These are phyloP conservation scores for Aspergillus cristatus DNA, from an alignment of 495 filamentous ascomycete genomes.

Conservation along the genomic window DNA sequence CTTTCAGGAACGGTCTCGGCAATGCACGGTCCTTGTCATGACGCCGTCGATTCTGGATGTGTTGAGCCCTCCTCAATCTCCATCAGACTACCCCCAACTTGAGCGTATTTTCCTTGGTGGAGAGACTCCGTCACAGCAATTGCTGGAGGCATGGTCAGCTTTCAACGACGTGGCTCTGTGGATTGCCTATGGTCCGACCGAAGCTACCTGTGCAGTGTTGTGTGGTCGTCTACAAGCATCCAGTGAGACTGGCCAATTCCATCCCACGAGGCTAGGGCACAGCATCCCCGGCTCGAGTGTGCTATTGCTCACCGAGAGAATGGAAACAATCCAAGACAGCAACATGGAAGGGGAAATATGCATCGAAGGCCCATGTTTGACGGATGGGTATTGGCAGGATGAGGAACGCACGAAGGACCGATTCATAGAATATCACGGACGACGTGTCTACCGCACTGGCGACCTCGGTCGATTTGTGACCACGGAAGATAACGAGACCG, in stretches of 20 bases:
- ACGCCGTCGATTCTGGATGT: slow-evolving; percentile 9
- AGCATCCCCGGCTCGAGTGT: not conserved
- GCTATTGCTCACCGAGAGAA: not conserved
- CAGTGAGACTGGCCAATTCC: not conserved
- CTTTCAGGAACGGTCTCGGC: slow-evolving; percentile 3
- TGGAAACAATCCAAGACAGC: not conserved
- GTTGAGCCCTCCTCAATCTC: not conserved
- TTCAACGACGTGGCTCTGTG: slow-evolving; percentile 7
- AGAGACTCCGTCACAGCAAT: slow-evolving; percentile 8
- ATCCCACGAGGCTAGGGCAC: not conserved
- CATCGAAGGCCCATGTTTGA: slow-evolving; percentile 10
- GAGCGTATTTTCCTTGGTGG: slow-evolving; percentile 17
- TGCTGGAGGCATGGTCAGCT: slow-evolving; percentile 11
- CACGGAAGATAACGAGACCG: slow-evolving; percentile 1
- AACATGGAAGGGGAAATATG: slow-evolving; percentile 14
- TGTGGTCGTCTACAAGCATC: slow-evolving; percentile 5
- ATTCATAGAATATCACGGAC: slow-evolving; percentile 8
- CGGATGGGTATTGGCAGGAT: slow-evolving; percentile 14
- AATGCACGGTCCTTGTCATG: slow-evolving; percentile 8
- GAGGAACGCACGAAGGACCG: slow-evolving; percentile 7
- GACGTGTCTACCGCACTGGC: slow-evolving; percentile 12
- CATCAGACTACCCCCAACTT: slow-evolving; percentile 5
- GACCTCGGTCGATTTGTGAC: slow-evolving; percentile 8
- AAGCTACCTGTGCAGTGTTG: slow-evolving; percentile 10
- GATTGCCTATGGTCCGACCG: slow-evolving; percentile 15